Conservation (phyloP, 805 yeast species). For the Ascoidea rubescens region DNA sequence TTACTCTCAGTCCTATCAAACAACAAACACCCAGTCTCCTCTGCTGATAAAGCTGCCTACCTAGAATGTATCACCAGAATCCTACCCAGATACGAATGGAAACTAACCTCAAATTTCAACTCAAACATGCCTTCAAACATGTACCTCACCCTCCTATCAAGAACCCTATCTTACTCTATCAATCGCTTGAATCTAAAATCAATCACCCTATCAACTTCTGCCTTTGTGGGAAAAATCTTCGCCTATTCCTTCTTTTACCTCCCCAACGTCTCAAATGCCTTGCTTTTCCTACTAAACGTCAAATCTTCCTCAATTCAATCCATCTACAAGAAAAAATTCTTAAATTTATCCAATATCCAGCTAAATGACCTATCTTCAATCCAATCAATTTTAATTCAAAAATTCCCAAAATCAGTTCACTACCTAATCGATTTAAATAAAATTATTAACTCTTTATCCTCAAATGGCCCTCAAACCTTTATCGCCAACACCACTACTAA, state of each 20-base stretch:
- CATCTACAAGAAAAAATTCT: conserved; percentile 14
- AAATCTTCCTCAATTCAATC: conserved; percentile 27
- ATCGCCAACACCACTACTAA: neutral
- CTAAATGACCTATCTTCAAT: neutral
- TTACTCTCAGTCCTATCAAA: conserved; percentile 21
- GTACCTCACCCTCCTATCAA: conserved; percentile 21
- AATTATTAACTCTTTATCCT: conserved; percentile 3
- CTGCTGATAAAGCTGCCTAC: conserved; percentile 36
- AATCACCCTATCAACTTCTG: conserved; percentile 28
- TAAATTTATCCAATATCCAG: neutral
- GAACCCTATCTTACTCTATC: conserved; percentile 35
- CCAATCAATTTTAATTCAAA: neutral
- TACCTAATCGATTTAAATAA: conserved; percentile 22
- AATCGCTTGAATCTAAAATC: conserved; percentile 29
- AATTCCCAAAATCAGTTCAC: conserved; percentile 19
- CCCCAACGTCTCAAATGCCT: conserved; percentile 34
- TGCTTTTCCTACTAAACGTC: conserved; percentile 41
- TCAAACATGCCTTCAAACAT: neutral
- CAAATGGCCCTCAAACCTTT: neutral
- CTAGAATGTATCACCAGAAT: conserved; percentile 41
- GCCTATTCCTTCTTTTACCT: conserved; percentile 38
- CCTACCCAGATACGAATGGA: conserved; percentile 34
- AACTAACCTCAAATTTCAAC: neutral
- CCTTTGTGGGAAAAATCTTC: conserved; percentile 51
- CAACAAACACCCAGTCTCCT: conserved; percentile 21